Conservation (phyloP, 1,284 basidiomycete species). For the Ceratobasidium sp. region DNA sequence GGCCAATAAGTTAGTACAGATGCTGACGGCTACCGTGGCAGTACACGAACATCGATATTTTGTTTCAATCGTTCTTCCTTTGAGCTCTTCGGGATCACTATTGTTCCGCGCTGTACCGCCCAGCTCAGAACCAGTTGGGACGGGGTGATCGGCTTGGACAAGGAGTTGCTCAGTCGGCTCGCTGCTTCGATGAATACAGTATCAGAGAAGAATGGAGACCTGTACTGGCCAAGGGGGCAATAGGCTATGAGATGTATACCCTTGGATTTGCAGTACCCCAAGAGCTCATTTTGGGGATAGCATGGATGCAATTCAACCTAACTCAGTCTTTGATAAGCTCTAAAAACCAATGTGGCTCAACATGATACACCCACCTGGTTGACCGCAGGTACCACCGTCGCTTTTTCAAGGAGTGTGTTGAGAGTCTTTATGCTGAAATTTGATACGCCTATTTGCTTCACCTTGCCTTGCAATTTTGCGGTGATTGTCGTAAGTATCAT, state of each 20-base stretch:
- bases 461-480: constrained; percentile 44
- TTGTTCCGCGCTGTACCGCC: constrained; percentile 56
- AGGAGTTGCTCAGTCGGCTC: constrained; percentile 42
- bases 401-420: constrained; percentile 44
- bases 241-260: constrained; percentile 73
- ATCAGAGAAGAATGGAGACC: constrained; percentile 53
- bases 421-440: constrained; percentile 42
- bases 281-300: constrained; percentile 63
- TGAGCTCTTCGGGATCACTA: constrained; percentile 60
- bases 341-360: background rate
- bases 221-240: constrained; percentile 65
- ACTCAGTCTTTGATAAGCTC: background rate
- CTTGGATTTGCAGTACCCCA: constrained; percentile 62
- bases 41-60: constrained; percentile 54
- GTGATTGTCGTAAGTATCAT: background rate
- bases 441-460: constrained; percentile 49
- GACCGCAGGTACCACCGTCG: constrained; percentile 49
- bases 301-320: constrained; percentile 64
- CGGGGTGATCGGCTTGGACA: constrained; percentile 55
- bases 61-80: constrained; percentile 57
- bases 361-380: constrained; percentile 47
- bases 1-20: constrained; percentile 24
- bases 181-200: constrained; percentile 57
- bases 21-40: constrained; percentile 14
- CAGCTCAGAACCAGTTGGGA: constrained; percentile 64